A percentile compares a stretch with the other conserved stretches of the same genome.
phyloP scores from a whole-genome alignment of 192 early-diverging fungal species.

The Rhizophagus clarus region DNA sequence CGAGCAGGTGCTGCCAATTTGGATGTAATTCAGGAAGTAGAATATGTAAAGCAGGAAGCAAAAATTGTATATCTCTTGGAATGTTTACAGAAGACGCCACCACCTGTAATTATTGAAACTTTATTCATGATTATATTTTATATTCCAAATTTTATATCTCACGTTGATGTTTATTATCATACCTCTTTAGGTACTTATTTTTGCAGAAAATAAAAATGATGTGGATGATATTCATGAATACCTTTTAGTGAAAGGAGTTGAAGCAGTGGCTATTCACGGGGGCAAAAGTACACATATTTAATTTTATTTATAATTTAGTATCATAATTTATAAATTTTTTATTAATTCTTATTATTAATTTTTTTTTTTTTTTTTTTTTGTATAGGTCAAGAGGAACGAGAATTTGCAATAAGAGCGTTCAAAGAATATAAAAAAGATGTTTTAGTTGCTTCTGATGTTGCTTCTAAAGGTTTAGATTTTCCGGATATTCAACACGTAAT shows the following conservation, averaged over 20 bases:
- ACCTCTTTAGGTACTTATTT: slow-evolving; percentile 73
- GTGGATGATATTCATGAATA: slow-evolving; percentile 99
- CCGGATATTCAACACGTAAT: slow-evolving; percentile 96
- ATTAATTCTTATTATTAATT: too few species aligned
- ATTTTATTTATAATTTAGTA: background rate
- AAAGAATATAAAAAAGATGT: slow-evolving; percentile 93
- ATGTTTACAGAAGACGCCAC: slow-evolving; percentile 95
- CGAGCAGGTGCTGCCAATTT: slow-evolving; percentile 94
- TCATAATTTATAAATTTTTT: background rate
- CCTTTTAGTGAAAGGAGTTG: slow-evolving; percentile 90
- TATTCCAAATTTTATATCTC: too few species aligned
- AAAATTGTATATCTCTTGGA: slow-evolving; percentile 95
- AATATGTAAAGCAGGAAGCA: slow-evolving; percentile 95
- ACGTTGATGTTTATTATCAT: background rate
- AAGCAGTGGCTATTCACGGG: slow-evolving; percentile 94
- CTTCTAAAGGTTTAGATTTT: slow-evolving; percentile 96
- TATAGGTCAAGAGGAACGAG: slow-evolving; percentile 92
- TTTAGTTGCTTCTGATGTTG: slow-evolving; percentile 95
- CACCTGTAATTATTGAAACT: slow-evolving; percentile 63
- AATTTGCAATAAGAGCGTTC: slow-evolving; percentile 91
- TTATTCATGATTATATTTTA: too few species aligned
- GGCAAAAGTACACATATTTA: slow-evolving; percentile 72
- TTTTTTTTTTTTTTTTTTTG: too few species aligned
- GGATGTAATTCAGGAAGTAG: slow-evolving; percentile 97
- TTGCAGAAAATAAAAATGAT: slow-evolving; percentile 99